Evolutionary conservation across 306 rosid species (phyloP), one percentile per base, ranked within the genome.

Genomic region (Castanea crenata): DNA sequence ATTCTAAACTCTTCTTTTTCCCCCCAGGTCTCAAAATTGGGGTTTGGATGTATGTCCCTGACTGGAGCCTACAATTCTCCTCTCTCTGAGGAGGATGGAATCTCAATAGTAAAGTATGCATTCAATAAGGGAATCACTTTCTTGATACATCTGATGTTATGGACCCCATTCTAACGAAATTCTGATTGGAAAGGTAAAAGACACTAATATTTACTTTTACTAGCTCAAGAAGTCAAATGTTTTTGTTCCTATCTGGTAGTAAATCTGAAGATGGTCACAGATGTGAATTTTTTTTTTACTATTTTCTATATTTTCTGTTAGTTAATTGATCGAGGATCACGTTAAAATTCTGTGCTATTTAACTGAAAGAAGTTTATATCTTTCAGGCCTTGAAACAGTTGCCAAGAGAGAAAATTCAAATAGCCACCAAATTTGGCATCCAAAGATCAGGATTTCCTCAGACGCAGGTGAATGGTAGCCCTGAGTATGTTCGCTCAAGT

Each of bases 391-490:
- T 91, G 76, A 91, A 84, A 88, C 86, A 78, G 73, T 68, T 93
- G 23, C 92, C 94, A 7, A 78, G 97, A 83, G 92, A 93, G 14
- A 82, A 91, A 23, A 69, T 91, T 67, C 93, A 93, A 77, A 6
- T 91, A 62, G 97, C 98, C n/a, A 90, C 98, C 25, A 93, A 93
- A 74, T 93, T 93, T 80, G 98, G 98, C 11, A n/a, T 93, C 20
- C 55, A 67, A 18, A 25, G 13, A 29, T 1, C 6, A 1, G 75
- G 35, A 27, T 21, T 18, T 46, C 0, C 78, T 46, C 5, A 35
- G 8, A 0, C 78, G 41, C 1, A 8, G 6, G 81, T 91, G 29
- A 90, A 80, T 16, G 97, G 98, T 34, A 84, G 88, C 23, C 92
- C 97, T 0, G 92, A 91, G 7, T 93, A 93, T 78, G 93, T 85